Base-by-base conservation (phyloP, 2,329 filamentous ascomycete species). In the Torrubiellomyces zombiae region DNA sequence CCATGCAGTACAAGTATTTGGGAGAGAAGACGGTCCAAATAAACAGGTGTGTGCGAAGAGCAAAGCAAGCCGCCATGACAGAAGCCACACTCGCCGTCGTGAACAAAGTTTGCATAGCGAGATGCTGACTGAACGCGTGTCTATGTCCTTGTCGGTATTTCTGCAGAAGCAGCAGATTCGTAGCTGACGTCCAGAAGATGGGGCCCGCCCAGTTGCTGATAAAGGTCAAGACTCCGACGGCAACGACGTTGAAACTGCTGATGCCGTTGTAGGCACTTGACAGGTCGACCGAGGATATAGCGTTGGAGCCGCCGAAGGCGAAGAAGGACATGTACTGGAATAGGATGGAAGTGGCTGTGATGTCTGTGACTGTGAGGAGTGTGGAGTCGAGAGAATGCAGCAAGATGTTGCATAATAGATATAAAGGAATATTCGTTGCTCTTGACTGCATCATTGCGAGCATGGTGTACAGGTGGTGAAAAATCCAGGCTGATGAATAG, bases 21-120 rank as follows among this genome's bases (percentile, higher is more conserved):
- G 89, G 89, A 35, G 81, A 92, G 50, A 98, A 98, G 8, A 98
- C 89, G 1, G 86, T 95, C 89, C 89, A 98, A 32, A 98, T 85
- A 46, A 98, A 98, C 29, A 98, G 50, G 58, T 98, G 89, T 16
- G 80, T 82, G 36, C 86, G 61, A 43, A 98, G 50, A 6, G 67
- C 60, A 23, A 78, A 83, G 48, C 89, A 98, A 10, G 86, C 83
- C 9, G 65, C 69, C 86, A 95, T 95, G 14, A 94, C 75, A 23
- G 71, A 75, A 3, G 70, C 51, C 26, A 80, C 51, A 34, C 70
- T 71, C 2, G 58, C 56, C 1, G 76, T 63, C 8, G 67, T 56
- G 45, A 89, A 92, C 8, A 75, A 48, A 1, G 83, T 92, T 39
- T 79, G 48, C 20, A 79, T 39, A 1, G 64, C 55, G 1, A 76